Evolutionary conservation across 2,329 filamentous ascomycete genomes (phyloP).

Genomic region (Cercospora janseana): DNA sequence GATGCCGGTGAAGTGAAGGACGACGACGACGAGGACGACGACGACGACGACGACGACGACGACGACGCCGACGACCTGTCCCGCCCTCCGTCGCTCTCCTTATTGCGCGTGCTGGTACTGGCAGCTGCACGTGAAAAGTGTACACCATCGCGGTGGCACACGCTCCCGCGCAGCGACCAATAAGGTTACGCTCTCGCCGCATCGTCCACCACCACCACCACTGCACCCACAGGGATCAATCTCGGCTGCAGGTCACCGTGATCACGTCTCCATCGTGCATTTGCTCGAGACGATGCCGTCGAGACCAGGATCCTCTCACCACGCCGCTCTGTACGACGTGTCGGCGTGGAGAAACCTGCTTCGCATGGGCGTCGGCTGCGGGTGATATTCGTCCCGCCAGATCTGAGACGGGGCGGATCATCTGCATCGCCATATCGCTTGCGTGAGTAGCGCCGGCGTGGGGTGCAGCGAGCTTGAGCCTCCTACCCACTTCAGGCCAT

Average conservation of each 20-base stretch:
- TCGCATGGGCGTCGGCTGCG: too few species aligned
- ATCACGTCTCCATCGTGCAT: neutral
- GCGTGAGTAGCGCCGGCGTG: constrained; percentile 14
- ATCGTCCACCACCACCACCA: too few species aligned
- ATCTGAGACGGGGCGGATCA: constrained; percentile 6
- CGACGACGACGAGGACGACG: too few species aligned
- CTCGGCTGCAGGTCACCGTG: constrained; percentile 1
- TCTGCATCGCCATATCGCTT: constrained; percentile 12
- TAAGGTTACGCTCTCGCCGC: constrained; percentile 12
- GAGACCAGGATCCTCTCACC: too few species aligned
- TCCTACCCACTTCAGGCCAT: constrained; percentile 12
- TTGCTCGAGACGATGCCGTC: neutral
- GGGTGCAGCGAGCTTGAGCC: constrained; percentile 14
- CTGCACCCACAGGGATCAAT: constrained; percentile 3
- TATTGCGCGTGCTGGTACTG: too few species aligned
- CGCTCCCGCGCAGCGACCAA: neutral
- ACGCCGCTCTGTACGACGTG: too few species aligned
- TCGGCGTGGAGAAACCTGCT: too few species aligned
- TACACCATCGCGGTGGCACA: constrained; percentile 8
- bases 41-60: too few species aligned
- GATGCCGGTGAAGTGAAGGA: too few species aligned
- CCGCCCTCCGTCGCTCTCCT: too few species aligned
- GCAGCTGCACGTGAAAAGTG: constrained; percentile 17
- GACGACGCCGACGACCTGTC: too few species aligned
- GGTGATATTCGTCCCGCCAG: constrained; percentile 1